A percentile compares a stretch with the other conserved stretches of the same genome.
Evolutionary conservation across 805 yeast genomes (phyloP).

Genomic region (Nakazawaea anatomiae): DNA sequence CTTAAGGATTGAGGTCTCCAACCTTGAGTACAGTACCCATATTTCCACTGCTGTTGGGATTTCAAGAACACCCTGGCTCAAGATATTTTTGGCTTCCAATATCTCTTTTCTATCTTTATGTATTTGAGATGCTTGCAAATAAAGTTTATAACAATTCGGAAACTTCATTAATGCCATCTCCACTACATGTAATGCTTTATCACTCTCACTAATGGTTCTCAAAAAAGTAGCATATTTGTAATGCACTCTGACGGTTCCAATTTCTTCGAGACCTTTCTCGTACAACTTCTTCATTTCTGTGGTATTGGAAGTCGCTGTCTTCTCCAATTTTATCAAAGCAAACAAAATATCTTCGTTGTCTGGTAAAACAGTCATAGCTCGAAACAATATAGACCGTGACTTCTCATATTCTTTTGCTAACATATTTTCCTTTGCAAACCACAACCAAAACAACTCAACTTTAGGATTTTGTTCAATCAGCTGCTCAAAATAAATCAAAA

Average conservation of each 20-base stretch:
- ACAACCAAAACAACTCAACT: slow-evolving; percentile 47
- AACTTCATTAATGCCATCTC: slow-evolving; percentile 42
- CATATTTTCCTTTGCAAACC: slow-evolving; percentile 73
- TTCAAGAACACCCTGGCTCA: slow-evolving; percentile 40
- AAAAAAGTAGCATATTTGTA: slow-evolving; percentile 51
- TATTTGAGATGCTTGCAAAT: slow-evolving; percentile 61
- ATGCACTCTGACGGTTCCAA: slow-evolving; percentile 47
- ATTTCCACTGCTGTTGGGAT: slow-evolving; percentile 38
- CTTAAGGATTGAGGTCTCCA: slow-evolving; percentile 37
- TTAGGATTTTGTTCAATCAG: slow-evolving; percentile 47
- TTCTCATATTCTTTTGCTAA: slow-evolving; percentile 36
- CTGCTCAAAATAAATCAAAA: slow-evolving; percentile 43
- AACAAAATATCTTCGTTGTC: slow-evolving; percentile 55
- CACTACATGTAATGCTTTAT: slow-evolving; percentile 33
- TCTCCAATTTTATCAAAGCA: slow-evolving; percentile 65
- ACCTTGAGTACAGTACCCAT: slow-evolving; percentile 48
- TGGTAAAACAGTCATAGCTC: slow-evolving; percentile 40
- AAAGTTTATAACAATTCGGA: slow-evolving; percentile 46
- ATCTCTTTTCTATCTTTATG: slow-evolving; percentile 23
- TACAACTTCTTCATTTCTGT: slow-evolving; percentile 30
- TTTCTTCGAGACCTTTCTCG: slow-evolving; percentile 31
- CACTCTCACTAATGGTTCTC: slow-evolving; percentile 30
- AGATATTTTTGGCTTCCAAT: slow-evolving; percentile 40
- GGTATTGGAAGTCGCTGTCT: slow-evolving; percentile 19
- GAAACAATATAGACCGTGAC: slow-evolving; percentile 48